These are phyloP conservation scores for Syncephalastrum monosporum DNA, from an alignment of 371 early-diverging fungal genomes.

Conservation along the genomic window DNA sequence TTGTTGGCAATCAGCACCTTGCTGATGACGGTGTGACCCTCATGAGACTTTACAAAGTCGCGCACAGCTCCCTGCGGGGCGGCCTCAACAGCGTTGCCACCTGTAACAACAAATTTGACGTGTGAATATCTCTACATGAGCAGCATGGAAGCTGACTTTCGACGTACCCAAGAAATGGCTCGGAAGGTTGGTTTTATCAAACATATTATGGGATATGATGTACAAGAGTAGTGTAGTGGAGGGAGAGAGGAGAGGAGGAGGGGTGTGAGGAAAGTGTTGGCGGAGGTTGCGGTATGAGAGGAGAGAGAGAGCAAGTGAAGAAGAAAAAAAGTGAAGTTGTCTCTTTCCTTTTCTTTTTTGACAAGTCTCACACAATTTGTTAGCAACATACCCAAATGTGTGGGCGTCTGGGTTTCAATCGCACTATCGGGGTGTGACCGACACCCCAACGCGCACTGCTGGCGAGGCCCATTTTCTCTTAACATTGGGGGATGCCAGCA, in stretches of 20 bases:
- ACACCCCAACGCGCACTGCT: constrained; percentile 8
- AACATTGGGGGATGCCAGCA: no score
- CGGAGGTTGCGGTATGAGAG: no score
- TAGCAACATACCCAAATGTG: no score
- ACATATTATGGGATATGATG: constrained; percentile 11
- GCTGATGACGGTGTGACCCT: constrained; percentile 86
- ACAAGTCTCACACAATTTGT: no score
- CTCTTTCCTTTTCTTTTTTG: not conserved
- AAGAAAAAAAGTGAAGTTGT: constrained; percentile 5
- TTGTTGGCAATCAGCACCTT: constrained; percentile 98
- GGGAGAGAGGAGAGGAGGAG: constrained; percentile 1
- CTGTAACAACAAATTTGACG: constrained; percentile 24
- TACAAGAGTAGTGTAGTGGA: not conserved
- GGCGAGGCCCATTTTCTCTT: no score
- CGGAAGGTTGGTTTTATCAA: constrained; percentile 20
- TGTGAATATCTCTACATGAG: not conserved
- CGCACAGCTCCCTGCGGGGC: constrained; percentile 61
- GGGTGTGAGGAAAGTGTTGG: not conserved
- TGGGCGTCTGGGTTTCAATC: constrained; percentile 5
- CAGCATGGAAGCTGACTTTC: not conserved
- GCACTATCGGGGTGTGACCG: constrained; percentile 9
- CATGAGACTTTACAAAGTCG: constrained; percentile 77
- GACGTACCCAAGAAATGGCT: constrained; percentile 20
- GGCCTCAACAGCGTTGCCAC: constrained; percentile 58
- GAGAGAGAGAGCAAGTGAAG: constrained; percentile 1